Evolutionary conservation across 495 filamentous ascomycete species (phyloP).

Genomic region (Penicillium goetzii): DNA sequence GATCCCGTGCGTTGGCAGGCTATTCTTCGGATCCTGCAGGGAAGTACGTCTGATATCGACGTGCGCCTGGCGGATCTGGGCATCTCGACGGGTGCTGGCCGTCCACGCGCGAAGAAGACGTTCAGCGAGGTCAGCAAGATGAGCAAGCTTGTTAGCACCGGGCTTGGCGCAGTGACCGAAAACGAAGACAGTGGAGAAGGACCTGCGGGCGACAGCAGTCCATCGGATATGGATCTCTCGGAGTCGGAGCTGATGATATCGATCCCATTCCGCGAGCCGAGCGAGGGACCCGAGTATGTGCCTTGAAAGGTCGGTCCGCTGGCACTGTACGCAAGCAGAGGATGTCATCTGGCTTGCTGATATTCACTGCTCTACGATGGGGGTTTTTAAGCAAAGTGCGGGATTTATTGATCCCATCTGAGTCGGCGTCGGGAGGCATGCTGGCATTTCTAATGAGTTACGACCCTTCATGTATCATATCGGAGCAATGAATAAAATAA

Average conservation of each 20-base stretch:
- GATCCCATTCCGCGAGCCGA: constrained; percentile 18
- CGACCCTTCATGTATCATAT: not conserved
- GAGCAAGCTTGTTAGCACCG: constrained; percentile 41
- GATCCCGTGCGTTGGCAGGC: constrained; percentile 50
- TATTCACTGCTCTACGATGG: not conserved
- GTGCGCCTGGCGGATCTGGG: not conserved
- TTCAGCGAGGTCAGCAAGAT: constrained; percentile 40
- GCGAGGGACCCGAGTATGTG: constrained; percentile 8
- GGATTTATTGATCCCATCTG: not conserved
- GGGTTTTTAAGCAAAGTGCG: not conserved
- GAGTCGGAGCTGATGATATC: constrained; percentile 7
- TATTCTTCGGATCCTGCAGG: constrained; percentile 47
- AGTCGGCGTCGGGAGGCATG: not conserved
- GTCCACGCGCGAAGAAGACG: constrained; percentile 27
- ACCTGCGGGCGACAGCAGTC: not conserved
- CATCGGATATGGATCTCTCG: constrained; percentile 17
- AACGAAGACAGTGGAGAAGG: constrained; percentile 12
- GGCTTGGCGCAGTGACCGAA: constrained; percentile 19
- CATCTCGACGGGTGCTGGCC: constrained; percentile 14
- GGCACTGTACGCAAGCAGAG: not conserved
- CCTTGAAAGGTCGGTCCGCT: not conserved
- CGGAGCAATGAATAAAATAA: not conserved
- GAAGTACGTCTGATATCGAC: constrained; percentile 15
- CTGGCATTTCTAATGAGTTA: not conserved
- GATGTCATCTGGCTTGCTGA: not conserved